Evolutionary conservation across 2,329 filamentous ascomycete genomes (phyloP).

Genomic region (Diaporthe batatas): DNA sequence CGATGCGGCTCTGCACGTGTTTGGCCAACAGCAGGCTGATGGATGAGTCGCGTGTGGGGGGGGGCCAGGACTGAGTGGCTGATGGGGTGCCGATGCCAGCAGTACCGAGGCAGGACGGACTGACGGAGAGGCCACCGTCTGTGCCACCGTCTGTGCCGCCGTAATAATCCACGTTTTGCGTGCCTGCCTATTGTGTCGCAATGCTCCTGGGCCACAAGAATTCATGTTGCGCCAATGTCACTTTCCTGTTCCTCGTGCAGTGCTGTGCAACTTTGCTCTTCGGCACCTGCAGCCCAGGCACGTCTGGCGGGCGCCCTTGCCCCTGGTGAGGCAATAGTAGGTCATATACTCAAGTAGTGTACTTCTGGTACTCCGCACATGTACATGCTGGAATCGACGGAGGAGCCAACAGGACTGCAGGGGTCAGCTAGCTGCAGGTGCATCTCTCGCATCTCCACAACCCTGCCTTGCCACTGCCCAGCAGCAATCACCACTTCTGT

Average conservation of each 20-base stretch:
- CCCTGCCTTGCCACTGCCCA: too few relatives aligned
- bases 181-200: too few relatives aligned
- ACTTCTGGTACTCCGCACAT: too few relatives aligned
- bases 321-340: slow-evolving; percentile 6
- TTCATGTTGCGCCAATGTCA: slow-evolving; percentile 6
- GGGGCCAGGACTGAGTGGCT: neutral
- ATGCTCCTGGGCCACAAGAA: neutral
- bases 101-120: too few relatives aligned
- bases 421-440: neutral
- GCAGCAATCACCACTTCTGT: too few relatives aligned
- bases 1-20: neutral
- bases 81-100: too few relatives aligned
- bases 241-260: neutral
- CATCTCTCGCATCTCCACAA: too few relatives aligned
- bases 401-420: neutral
- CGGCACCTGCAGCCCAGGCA: slow-evolving; percentile 22
- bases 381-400: slow-evolving; percentile 12
- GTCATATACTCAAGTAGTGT: too few relatives aligned
- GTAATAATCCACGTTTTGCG: too few relatives aligned
- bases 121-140: neutral
- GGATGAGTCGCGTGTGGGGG: slow-evolving; percentile 6
- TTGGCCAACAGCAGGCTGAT: neutral
- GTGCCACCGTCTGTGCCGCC: slow-evolving; percentile 8
- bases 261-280: slow-evolving; percentile 1
- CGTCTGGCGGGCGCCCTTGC: slow-evolving; percentile 8